phyloP scores from a whole-genome alignment of 2,329 filamentous ascomycete species.

The Pseudocercospora crystallina region DNA sequence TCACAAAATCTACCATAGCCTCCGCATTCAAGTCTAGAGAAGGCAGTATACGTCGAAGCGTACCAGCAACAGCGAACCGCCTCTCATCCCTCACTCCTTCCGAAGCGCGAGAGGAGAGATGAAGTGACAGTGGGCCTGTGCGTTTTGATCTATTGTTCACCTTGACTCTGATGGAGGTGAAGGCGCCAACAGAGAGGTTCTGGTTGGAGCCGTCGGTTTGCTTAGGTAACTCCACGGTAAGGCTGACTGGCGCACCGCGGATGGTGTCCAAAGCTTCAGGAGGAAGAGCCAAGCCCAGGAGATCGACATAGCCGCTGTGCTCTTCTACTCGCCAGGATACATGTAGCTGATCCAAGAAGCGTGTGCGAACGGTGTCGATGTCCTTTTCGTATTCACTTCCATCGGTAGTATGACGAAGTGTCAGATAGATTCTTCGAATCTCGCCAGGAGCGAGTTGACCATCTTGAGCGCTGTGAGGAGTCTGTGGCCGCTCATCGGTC shows the following conservation, averaged over 20 bases:
- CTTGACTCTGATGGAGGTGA: conserved; percentile 16
- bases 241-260: conserved; percentile 14
- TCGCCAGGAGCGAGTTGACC: conserved; percentile 23
- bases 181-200: conserved; percentile 12
- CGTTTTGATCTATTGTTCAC: conserved; percentile 11
- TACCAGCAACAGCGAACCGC: conserved; percentile 21
- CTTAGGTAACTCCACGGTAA: conserved; percentile 4
- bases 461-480: conserved; percentile 4
- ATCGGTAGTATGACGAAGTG: conserved; percentile 5
- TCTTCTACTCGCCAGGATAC: conserved; percentile 24
- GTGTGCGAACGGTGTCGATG: conserved; percentile 13
- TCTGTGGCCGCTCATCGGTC: conserved; percentile 5
- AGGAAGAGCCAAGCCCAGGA: conserved; percentile 18
- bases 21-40: conserved; percentile 14
- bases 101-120: conserved; percentile 7
- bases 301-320: conserved; percentile 24
- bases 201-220: not conserved
- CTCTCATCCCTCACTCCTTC: conserved; percentile 13
- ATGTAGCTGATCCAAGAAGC: conserved; percentile 21
- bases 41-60: conserved; percentile 20
- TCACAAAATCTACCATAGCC: conserved; percentile 21
- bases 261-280: conserved; percentile 18
- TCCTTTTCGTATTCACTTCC: conserved; percentile 14
- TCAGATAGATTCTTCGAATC: conserved; percentile 21
- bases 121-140: conserved; percentile 17